phyloP scores from a whole-genome alignment of 192 early-diverging fungal species.

The Backusella parvicylindrica region DNA sequence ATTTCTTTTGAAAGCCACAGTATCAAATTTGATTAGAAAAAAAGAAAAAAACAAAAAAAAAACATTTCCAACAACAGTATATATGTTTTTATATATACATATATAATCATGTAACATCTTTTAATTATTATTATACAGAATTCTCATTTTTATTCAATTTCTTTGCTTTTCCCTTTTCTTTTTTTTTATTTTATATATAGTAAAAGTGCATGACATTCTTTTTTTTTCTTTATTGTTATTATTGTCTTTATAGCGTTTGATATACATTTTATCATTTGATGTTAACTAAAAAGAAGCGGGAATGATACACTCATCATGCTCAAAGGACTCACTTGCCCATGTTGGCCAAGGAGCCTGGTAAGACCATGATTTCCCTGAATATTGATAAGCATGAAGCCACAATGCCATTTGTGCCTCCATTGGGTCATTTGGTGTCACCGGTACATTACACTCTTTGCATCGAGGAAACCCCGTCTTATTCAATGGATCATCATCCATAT shows the following conservation, averaged over 20 bases:
- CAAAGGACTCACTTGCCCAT: slow-evolving; percentile 65
- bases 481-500: slow-evolving; percentile 11
- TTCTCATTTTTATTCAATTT: not conserved
- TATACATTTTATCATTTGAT: not conserved
- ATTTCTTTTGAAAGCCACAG: slow-evolving; percentile 85
- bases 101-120: not conserved
- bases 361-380: slow-evolving; percentile 67
- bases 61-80: too few relatives aligned
- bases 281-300: not conserved
- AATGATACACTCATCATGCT: not conserved
- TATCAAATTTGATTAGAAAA: slow-evolving; percentile 74
- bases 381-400: slow-evolving; percentile 88
- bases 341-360: slow-evolving; percentile 74
- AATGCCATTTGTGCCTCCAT: slow-evolving; percentile 69
- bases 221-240: not conserved
- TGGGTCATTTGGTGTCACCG: slow-evolving; percentile 61
- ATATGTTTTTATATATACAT: too few relatives aligned
- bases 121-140: not conserved
- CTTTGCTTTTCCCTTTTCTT: not conserved
- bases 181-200: not conserved
- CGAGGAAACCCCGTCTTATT: not conserved
- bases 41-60: not conserved
- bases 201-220: not conserved
- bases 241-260: too few relatives aligned
- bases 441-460: slow-evolving; percentile 57